Evolutionary conservation across 2,329 filamentous ascomycete species (phyloP).

Genomic region (Microsporum audouinii): DNA sequence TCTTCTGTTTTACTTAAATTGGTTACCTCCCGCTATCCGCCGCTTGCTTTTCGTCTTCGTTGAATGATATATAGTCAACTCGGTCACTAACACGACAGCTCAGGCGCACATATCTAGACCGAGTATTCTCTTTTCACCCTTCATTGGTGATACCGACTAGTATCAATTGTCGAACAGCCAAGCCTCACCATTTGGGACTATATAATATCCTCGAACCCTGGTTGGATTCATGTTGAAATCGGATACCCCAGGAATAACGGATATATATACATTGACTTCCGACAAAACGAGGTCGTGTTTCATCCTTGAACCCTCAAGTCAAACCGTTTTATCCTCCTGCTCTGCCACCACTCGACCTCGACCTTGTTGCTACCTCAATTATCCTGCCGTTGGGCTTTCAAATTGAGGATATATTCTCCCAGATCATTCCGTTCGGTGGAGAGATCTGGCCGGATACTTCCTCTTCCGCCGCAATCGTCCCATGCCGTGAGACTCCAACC

Average conservation of each 20-base stretch:
- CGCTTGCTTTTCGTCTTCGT: neutral
- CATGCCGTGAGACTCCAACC: constrained; percentile 16
- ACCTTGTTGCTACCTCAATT: neutral
- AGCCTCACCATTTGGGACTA: neutral
- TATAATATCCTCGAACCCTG: neutral
- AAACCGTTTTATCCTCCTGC: neutral
- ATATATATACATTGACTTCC: neutral
- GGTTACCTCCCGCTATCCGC: neutral
- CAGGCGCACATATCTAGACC: no score
- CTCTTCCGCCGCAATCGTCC: constrained; percentile 8
- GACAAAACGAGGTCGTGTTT: neutral
- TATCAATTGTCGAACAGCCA: neutral
- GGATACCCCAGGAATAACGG: neutral
- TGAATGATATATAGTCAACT: neutral
- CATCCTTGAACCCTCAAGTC: neutral
- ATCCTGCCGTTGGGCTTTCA: neutral
- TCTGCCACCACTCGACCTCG: constrained; percentile 12
- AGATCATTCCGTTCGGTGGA: constrained; percentile 6
- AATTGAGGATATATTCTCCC: constrained; percentile 4
- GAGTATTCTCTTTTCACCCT: neutral
- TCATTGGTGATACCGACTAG: neutral
- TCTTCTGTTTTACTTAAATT: neutral
- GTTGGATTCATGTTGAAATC: neutral
- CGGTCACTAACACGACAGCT: no score
- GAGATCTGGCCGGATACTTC: constrained; percentile 11